phyloP scores from a whole-genome alignment of 2,329 filamentous ascomycete genomes.

The Sodiomyces alkalinus region DNA sequence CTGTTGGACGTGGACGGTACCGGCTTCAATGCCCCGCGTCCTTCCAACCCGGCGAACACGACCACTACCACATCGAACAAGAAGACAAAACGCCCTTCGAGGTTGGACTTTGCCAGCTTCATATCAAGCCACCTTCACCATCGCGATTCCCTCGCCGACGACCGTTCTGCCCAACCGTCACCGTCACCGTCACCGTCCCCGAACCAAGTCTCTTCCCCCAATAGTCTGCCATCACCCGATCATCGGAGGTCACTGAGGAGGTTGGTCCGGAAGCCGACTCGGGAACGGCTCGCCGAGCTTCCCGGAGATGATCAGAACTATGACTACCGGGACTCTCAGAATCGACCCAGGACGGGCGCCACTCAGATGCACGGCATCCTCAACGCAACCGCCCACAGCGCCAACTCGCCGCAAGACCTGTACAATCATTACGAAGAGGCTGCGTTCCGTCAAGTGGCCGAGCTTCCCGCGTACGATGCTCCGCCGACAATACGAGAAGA shows the following conservation, averaged over 20 bases:
- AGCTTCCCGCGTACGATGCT: slow-evolving; percentile 3
- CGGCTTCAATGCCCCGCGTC: no score
- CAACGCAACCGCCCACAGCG: slow-evolving; percentile 5
- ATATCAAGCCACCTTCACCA: slow-evolving; percentile 22
- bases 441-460: slow-evolving; percentile 29
- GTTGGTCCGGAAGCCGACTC: slow-evolving; percentile 19
- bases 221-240: slow-evolving; percentile 14
- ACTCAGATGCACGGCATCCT: no score
- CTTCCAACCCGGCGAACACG: slow-evolving; percentile 8
- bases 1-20: slow-evolving; percentile 30
- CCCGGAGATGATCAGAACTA: no score
- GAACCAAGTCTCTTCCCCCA: no score
- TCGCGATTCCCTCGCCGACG: slow-evolving; percentile 12
- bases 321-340: no score
- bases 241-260: slow-evolving; percentile 13
- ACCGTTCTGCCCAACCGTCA: neutral
- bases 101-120: slow-evolving; percentile 35
- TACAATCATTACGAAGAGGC: slow-evolving; percentile 45
- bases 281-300: slow-evolving; percentile 17
- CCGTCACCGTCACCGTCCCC: no score
- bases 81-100: slow-evolving; percentile 30
- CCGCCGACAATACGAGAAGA: no score
- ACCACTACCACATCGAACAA: slow-evolving; percentile 14
- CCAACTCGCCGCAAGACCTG: slow-evolving; percentile 30
- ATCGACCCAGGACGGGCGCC: slow-evolving; percentile 6